phyloP scores from a whole-genome alignment of 108 stramenopile genomes.

The Nitzschia sp. region DNA sequence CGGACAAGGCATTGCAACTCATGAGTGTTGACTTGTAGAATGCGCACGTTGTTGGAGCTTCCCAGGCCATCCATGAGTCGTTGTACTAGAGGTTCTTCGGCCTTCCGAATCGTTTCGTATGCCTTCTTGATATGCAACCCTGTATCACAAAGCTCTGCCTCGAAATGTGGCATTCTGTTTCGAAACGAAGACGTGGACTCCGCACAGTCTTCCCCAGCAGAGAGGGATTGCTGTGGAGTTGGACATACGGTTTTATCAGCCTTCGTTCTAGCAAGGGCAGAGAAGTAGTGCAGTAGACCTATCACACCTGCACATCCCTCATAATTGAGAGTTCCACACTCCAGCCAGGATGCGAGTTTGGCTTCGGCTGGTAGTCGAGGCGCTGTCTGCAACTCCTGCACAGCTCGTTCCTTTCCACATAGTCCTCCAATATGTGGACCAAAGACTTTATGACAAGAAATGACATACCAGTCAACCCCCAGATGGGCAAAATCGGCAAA shows the following conservation, averaged over 20 bases:
- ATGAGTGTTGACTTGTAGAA: not conserved
- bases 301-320: slow-evolving; percentile 77
- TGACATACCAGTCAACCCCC: slow-evolving; percentile 76
- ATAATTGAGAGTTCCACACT: slow-evolving; percentile 74
- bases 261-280: slow-evolving; percentile 6
- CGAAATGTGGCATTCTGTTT: not conserved
- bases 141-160: not conserved
- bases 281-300: slow-evolving; percentile 61
- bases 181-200: not conserved
- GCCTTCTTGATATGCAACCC: not conserved
- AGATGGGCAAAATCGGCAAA: slow-evolving; percentile 27
- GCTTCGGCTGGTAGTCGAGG: no score
- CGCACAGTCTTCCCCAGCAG: not conserved
- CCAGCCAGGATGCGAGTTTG: slow-evolving; percentile 19
- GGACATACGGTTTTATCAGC: not conserved
- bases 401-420: slow-evolving; percentile 22
- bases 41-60: slow-evolving; percentile 9
- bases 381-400: slow-evolving; percentile 7
- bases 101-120: slow-evolving; percentile 20
- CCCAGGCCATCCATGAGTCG: slow-evolving; percentile 17
- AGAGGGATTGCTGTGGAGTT: not conserved
- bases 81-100: slow-evolving; percentile 25
- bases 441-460: slow-evolving; percentile 79
- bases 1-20: slow-evolving; percentile 8
- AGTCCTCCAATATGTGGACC: slow-evolving; percentile 79